phyloP scores from a whole-genome alignment of 306 rosid genomes.

The Vigna reflexopilosa region DNA sequence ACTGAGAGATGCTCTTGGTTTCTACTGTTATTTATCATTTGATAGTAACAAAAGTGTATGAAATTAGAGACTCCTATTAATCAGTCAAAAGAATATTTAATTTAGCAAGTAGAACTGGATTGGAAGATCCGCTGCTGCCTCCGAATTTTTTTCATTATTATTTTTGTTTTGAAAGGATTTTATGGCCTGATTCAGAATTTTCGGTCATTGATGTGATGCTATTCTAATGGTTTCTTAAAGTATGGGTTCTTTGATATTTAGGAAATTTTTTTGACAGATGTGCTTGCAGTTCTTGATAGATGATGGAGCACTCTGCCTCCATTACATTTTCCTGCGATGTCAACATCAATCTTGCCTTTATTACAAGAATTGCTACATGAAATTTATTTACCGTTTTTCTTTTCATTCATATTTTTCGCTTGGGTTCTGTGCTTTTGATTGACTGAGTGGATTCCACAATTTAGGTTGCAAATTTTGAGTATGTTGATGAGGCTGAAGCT shows the following conservation, averaged over 20 bases:
- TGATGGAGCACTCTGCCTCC: slow-evolving; percentile 19
- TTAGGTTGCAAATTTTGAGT: slow-evolving; percentile 97
- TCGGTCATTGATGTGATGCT: not conserved
- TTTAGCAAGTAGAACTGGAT: slow-evolving; percentile 31
- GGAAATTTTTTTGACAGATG: not conserved
- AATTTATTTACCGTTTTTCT: not conserved
- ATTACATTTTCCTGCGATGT: slow-evolving; percentile 1
- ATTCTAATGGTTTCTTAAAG: slow-evolving; percentile 11
- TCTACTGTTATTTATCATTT: slow-evolving; percentile 25
- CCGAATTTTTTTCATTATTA: not conserved
- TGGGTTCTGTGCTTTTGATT: slow-evolving; percentile 30
- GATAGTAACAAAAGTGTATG: slow-evolving; percentile 1
- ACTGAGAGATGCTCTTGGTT: slow-evolving; percentile 32
- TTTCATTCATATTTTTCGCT: not conserved
- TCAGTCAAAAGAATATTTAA: slow-evolving; percentile 22
- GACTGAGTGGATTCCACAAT: slow-evolving; percentile 39
- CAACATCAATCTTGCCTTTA: slow-evolving; percentile 8
- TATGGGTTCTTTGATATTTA: slow-evolving; percentile 1
- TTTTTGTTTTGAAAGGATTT: slow-evolving; percentile 28
- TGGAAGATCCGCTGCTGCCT: slow-evolving; percentile 11
- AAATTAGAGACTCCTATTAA: not conserved
- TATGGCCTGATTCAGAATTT: slow-evolving; percentile 9
- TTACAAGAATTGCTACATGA: slow-evolving; percentile 4
- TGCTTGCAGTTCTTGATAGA: slow-evolving; percentile 18
- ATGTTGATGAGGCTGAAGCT: slow-evolving; percentile 88